Percentiles rank a stretch among this genome's conserved stretches.
Conservation (phyloP, 2,329 filamentous ascomycete genomes). For the Exserohilum turcica region DNA sequence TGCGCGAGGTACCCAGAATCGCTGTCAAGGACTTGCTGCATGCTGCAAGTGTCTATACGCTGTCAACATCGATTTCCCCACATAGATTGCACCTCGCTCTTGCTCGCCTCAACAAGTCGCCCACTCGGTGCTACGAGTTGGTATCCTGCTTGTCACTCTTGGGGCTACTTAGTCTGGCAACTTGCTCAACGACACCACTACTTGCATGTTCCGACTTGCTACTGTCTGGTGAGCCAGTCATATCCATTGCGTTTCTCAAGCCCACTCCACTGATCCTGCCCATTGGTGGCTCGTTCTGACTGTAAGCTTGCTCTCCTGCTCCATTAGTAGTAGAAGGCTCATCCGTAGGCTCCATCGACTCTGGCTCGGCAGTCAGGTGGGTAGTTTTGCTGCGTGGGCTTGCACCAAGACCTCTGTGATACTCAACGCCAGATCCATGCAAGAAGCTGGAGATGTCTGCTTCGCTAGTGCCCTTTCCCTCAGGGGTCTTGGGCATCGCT, state of each 20-base stretch:
- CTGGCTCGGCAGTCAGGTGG: conserved; percentile 28
- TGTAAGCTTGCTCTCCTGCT: conserved; percentile 20
- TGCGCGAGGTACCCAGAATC: neutral
- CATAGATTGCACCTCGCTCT: neutral
- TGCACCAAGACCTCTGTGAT: conserved; percentile 49
- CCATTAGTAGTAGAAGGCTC: conserved; percentile 19
- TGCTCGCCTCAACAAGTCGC: neutral
- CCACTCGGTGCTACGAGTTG: conserved; percentile 3
- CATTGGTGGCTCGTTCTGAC: conserved; percentile 30
- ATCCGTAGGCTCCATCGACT: conserved; percentile 37
- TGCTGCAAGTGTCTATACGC: neutral
- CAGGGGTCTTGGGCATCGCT: conserved; percentile 24
- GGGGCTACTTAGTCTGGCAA: conserved; percentile 38
- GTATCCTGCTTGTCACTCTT: conserved; percentile 15
- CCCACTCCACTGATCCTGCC: conserved; percentile 36
- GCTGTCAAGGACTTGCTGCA: neutral
- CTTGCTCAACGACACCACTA: conserved; percentile 39
- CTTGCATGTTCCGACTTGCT: conserved; percentile 29
- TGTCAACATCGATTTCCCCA: neutral
- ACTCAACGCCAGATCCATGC: conserved; percentile 32
- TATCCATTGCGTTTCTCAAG: conserved; percentile 41
- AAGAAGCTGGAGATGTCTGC: conserved; percentile 50
- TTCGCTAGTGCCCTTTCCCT: conserved; percentile 42
- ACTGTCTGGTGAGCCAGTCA: conserved; percentile 22
- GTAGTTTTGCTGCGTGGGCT: conserved; percentile 25